Base-by-base conservation (phyloP, 1,284 basidiomycete genomes). In the Papiliotrema laurentii region DNA sequence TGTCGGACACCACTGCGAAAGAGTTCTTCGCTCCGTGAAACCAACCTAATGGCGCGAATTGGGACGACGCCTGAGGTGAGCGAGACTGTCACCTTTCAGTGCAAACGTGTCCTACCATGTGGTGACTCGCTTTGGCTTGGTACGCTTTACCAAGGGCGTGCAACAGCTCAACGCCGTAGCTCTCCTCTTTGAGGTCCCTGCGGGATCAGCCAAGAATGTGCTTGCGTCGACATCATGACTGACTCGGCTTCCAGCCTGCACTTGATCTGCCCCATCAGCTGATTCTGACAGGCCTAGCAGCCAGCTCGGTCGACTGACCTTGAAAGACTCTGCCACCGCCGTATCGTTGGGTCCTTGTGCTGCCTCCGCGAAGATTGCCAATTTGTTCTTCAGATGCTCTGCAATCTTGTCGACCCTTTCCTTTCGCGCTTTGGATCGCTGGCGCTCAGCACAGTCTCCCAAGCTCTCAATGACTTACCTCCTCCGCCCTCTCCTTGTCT, bases 121-220 rank as follows among this genome's bases (percentile, higher is more conserved):
- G 64, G 84, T 72, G 70, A 16, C 66, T 85, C 5, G 87, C 83
- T 69, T 93, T 96, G 21, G 85, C 79, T 46, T 79, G 76, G 69
- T 99, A 99, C 4, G 90, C 87, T 57, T 89, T 87, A 0, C 96
- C 94, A 54, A 98, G 85, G 0, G 91, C 82, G 50, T 97, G 85
- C 18, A 98, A 77, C 9, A 98, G 79, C 54, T 98, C 96, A 16
- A 86, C 82, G 36, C 94, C 94, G 60, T 96, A 99, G 6, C 86
- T 92, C 72, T 98, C 94, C 35, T 83, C 80, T 72, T 87, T 85
- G 33, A 97, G 79, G 57, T 92, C 87, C 51, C 86, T 87, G 59
- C 39, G 19, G 5, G 10, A 25, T 41, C 22, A 35, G 22, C 45
- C 49, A n/a, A n/a, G n/a, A n/a, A n/a, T n/a, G n/a, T n/a, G 26